phyloP scores from a whole-genome alignment of 2,329 filamentous ascomycete species.

The Sclerotinia minor region DNA sequence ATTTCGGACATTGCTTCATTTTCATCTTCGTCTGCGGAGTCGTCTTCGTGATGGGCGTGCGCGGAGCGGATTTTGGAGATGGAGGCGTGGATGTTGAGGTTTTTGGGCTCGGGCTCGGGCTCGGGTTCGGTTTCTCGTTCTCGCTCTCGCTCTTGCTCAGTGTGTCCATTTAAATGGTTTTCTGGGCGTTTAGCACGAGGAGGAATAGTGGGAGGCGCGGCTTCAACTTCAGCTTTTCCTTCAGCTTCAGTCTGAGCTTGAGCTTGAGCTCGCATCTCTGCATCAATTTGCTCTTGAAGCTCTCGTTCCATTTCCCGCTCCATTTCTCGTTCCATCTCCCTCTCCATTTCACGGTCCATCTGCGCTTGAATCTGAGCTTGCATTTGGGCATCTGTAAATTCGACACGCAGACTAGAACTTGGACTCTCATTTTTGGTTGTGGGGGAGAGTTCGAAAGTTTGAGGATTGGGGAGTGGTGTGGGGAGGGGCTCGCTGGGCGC shows the following conservation, averaged over 20 bases:
- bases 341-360: slow-evolving; percentile 8
- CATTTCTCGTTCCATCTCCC: background rate
- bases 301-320: slow-evolving; percentile 6
- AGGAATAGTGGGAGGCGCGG: background rate
- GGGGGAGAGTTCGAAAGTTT: slow-evolving; percentile 7
- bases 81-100: background rate
- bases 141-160: no score
- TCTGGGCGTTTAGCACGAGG: background rate
- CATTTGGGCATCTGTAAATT: slow-evolving; percentile 12
- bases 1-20: slow-evolving; percentile 13
- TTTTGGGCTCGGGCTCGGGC: background rate
- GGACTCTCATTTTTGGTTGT: background rate
- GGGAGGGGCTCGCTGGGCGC: background rate
- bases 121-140: background rate
- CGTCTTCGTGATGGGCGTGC: background rate
- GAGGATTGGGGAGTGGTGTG: background rate
- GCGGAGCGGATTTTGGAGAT: background rate
- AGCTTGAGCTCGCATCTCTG: background rate
- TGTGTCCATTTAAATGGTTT: background rate
- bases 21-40: background rate
- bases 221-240: background rate
- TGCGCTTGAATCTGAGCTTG: slow-evolving; percentile 8
- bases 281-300: slow-evolving; percentile 2
- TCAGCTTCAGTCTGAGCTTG: background rate
- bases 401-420: background rate